Conservation (phyloP, 2,329 filamentous ascomycete species). For the Metarhizium anisopliae region DNA sequence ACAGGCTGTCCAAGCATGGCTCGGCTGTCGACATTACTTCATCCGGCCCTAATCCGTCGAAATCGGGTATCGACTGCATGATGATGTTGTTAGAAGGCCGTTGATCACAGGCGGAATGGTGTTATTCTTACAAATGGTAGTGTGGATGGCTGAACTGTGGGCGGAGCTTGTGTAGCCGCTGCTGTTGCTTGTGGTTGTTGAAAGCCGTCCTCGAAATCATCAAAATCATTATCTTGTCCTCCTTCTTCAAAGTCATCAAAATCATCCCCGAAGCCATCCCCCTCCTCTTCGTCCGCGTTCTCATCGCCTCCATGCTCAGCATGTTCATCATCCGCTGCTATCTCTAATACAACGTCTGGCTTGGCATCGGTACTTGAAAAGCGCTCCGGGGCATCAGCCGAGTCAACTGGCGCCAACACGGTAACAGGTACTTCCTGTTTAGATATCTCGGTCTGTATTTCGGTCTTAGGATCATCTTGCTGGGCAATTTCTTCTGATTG, state of each 20-base stretch:
- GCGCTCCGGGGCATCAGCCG: neutral
- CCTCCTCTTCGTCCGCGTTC: neutral
- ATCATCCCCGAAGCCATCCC: slow-evolving; percentile 48
- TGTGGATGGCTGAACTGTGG: slow-evolving; percentile 26
- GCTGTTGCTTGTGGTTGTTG: slow-evolving; percentile 37
- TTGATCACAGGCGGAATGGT: neutral
- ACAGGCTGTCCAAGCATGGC: slow-evolving; percentile 59
- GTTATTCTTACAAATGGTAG: slow-evolving; percentile 35
- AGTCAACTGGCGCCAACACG: slow-evolving; percentile 31
- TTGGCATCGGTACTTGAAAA: slow-evolving; percentile 35
- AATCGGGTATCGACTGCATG: slow-evolving; percentile 56
- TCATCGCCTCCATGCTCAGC: neutral
- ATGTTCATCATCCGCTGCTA: neutral
- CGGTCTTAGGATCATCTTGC: slow-evolving; percentile 18
- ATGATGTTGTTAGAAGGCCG: slow-evolving; percentile 11
- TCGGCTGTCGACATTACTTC: slow-evolving; percentile 53
- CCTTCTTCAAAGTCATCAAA: slow-evolving; percentile 57
- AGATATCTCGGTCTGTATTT: slow-evolving; percentile 13
- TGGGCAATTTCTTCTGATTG: slow-evolving; percentile 52
- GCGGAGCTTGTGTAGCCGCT: slow-evolving; percentile 20
- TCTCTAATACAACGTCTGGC: slow-evolving; percentile 39
- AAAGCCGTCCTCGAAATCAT: slow-evolving; percentile 67
- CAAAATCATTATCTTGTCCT: slow-evolving; percentile 47
- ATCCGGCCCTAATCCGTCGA: slow-evolving; percentile 50
- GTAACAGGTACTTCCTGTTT: slow-evolving; percentile 27